phyloP scores from a whole-genome alignment of 2,329 filamentous ascomycete species.

The Colletotrichum navitas region DNA sequence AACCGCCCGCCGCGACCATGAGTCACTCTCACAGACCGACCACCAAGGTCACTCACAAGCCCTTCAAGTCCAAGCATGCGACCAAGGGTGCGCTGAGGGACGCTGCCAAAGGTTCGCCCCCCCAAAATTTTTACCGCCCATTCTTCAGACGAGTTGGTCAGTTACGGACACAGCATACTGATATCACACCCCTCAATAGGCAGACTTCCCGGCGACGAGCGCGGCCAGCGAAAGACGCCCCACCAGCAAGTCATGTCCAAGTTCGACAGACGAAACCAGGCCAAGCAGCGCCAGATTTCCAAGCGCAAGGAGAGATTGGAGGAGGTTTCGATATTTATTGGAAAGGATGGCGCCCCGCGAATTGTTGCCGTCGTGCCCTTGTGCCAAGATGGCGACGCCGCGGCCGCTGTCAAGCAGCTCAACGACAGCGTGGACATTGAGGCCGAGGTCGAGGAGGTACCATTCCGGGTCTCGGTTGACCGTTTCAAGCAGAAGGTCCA shows the following conservation, averaged over 20 bases:
- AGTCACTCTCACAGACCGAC: conserved; percentile 92
- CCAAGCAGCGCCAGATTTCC: conserved; percentile 86
- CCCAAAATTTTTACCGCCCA: conserved; percentile 5
- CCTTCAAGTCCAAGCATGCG: conserved; percentile 92
- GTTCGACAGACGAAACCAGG: conserved; percentile 93
- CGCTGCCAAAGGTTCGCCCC: conserved; percentile 78
- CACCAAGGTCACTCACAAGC: conserved; percentile 88
- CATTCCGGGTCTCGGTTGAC: conserved; percentile 78
- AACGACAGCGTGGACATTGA: conserved; percentile 86
- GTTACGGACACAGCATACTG: neutral
- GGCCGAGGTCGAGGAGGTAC: conserved; percentile 69
- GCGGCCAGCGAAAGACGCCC: conserved; percentile 83
- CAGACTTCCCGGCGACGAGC: conserved; percentile 78
- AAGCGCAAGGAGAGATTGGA: conserved; percentile 88
- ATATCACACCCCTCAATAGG: conserved; percentile 61
- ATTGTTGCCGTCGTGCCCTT: conserved; percentile 91
- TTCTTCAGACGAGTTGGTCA: neutral
- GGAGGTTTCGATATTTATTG: conserved; percentile 85
- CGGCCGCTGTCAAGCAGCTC: conserved; percentile 75
- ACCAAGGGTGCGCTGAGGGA: conserved; percentile 91
- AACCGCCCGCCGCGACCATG: conserved; percentile 78
- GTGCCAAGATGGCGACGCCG: conserved; percentile 77
- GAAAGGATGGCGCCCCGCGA: conserved; percentile 86
- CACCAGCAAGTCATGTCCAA: conserved; percentile 99
- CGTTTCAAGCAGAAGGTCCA: conserved; percentile 96